These are phyloP conservation scores for Sordaria brevicollis DNA, from an alignment of 495 filamentous ascomycete species.

Conservation along the genomic window DNA sequence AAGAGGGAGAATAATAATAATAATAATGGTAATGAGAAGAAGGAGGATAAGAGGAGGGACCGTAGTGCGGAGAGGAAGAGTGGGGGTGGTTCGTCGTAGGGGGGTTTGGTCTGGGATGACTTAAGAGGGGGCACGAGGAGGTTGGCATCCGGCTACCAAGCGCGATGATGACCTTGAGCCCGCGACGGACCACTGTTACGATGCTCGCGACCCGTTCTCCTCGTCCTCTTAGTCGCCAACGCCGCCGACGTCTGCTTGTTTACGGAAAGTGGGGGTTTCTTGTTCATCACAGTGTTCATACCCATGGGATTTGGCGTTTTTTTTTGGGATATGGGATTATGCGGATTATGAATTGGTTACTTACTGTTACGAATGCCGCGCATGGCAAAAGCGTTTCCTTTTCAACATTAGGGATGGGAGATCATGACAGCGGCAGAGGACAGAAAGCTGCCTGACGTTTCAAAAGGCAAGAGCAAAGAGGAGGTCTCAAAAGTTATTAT, in stretches of 20 bases:
- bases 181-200: neutral
- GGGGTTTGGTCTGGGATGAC: neutral
- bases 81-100: neutral
- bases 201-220: neutral
- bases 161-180: neutral
- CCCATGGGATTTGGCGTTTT: neutral
- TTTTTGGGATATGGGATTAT: neutral
- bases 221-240: neutral
- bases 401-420: neutral
- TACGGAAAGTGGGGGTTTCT: neutral
- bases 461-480: neutral
- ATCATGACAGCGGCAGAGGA: neutral
- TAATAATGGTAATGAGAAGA: neutral
- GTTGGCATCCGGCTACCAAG: neutral
- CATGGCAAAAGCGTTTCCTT: neutral
- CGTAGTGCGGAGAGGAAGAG: neutral
- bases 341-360: neutral
- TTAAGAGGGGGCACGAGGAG: neutral
- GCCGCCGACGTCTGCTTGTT: neutral
- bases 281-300: neutral
- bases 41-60: neutral
- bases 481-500: neutral
- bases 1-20: slow-evolving; percentile 30
- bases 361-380: neutral
- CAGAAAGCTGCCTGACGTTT: neutral